A percentile compares a stretch with the other conserved stretches of the same genome.
Conservation (phyloP, 2,329 filamentous ascomycete genomes). For the Aspergillus transmontanensis region DNA sequence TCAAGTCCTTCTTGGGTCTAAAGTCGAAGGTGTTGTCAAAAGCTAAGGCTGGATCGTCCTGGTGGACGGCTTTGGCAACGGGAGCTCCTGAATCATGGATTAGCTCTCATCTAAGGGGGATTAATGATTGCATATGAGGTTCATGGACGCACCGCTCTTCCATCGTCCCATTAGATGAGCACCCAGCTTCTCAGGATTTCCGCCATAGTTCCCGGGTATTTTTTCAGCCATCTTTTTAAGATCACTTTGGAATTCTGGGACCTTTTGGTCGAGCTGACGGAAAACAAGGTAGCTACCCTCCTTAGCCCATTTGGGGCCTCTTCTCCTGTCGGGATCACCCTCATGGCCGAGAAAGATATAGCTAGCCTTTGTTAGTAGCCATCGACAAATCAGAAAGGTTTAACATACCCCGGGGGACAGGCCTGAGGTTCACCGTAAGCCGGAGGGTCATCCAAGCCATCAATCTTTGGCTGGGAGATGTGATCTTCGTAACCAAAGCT, state of each 20-base stretch:
- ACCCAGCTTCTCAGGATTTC: conserved; percentile 35
- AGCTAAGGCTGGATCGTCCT: conserved; percentile 37
- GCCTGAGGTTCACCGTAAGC: conserved; percentile 34
- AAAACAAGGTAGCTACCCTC: conserved; percentile 51
- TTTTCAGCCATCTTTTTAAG: conserved; percentile 29
- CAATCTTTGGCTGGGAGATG: conserved; percentile 43
- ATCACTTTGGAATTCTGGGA: conserved; percentile 47
- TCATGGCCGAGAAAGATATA: conserved; percentile 37
- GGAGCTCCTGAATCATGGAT: conserved; percentile 32
- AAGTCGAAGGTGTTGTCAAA: conserved; percentile 45
- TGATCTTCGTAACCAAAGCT: conserved; percentile 49
- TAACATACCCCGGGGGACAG: conserved; percentile 30
- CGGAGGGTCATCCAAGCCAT: conserved; percentile 26
- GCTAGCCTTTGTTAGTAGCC: fast-evolving
- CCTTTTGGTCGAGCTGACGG: conserved; percentile 48
- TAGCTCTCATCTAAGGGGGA: not conserved
- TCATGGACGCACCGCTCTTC: conserved; percentile 37
- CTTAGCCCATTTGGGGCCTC: conserved; percentile 41
- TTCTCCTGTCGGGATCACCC: conserved; percentile 14
- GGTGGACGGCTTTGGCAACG: conserved; percentile 30
- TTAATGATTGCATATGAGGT: not conserved
- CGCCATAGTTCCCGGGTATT: not conserved
- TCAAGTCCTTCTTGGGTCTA: conserved; percentile 31
- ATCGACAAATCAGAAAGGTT: fast-evolving
- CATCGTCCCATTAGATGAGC: conserved; percentile 49